Evolutionary conservation across 306 rosid genomes (phyloP).

Genomic region (Senna siamea): DNA sequence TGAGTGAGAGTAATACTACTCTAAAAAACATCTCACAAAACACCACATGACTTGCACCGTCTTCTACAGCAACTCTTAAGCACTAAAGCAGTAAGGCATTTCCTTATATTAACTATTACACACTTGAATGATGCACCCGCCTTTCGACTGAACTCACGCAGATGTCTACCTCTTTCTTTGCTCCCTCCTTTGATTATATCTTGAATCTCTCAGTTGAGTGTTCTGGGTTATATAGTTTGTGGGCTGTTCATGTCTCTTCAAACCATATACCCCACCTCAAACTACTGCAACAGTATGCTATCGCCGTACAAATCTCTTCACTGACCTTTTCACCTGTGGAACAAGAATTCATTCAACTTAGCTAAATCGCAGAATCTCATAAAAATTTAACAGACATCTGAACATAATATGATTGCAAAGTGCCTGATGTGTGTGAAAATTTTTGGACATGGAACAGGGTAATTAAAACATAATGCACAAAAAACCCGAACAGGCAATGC

Average conservation of each 20-base stretch:
- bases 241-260: constrained; percentile 52
- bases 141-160: constrained; percentile 31
- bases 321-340: constrained; percentile 38
- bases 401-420: neutral
- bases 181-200: constrained; percentile 22
- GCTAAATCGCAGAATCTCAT: constrained; percentile 3
- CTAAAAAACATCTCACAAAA: constrained; percentile 33
- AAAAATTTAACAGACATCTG: neutral
- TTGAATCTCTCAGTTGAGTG: constrained; percentile 30
- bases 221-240: constrained; percentile 35
- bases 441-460: constrained; percentile 1
- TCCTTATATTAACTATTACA: constrained; percentile 36
- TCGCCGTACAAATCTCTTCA: constrained; percentile 29
- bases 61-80: constrained; percentile 28
- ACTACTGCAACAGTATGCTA: constrained; percentile 33
- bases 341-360: constrained; percentile 14
- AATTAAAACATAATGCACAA: neutral
- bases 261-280: constrained; percentile 34
- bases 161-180: constrained; percentile 22
- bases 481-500: too few relatives aligned
- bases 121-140: constrained; percentile 41
- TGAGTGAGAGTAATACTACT: neutral
- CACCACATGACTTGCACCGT: constrained; percentile 39
- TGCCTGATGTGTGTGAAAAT: neutral
- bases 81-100: neutral